Percentiles rank a stretch among this genome's conserved stretches.
Evolutionary conservation across 2,329 filamentous ascomycete genomes (phyloP).

Genomic region (Gaeumannomyces sp.): DNA sequence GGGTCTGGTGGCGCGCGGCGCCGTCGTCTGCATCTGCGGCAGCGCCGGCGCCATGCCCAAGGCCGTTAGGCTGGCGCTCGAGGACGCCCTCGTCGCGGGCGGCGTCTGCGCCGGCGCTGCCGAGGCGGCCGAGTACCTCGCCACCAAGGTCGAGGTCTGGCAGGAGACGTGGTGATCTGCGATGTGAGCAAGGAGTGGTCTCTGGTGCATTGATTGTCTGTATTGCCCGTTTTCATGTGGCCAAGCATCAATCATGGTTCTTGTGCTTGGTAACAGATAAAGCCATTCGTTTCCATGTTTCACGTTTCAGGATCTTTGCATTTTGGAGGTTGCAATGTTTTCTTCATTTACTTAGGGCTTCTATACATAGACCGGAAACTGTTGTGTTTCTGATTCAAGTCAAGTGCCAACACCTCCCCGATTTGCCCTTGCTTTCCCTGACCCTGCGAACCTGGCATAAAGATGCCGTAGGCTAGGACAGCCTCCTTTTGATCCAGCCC

Average conservation of each 20-base stretch:
- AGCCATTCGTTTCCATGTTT: no score
- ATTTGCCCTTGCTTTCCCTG: background rate
- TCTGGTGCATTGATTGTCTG: background rate
- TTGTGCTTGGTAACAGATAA: no score
- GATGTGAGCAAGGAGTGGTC: background rate
- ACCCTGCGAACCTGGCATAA: no score
- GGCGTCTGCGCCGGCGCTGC: slow-evolving; percentile 25
- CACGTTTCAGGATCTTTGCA: background rate
- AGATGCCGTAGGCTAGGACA: no score
- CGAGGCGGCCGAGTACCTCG: slow-evolving; percentile 28
- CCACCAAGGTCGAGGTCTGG: slow-evolving; percentile 40
- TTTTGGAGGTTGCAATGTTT: background rate
- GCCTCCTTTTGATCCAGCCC: no score
- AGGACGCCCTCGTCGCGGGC: slow-evolving; percentile 38
- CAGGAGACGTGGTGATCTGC: slow-evolving; percentile 51
- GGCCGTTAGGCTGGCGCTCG: slow-evolving; percentile 45
- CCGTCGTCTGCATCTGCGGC: slow-evolving; percentile 49
- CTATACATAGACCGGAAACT: background rate
- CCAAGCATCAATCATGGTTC: no score
- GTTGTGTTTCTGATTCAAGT: background rate
- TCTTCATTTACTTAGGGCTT: background rate
- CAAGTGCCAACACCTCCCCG: background rate
- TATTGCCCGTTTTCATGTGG: background rate
- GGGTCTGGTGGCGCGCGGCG: slow-evolving; percentile 29
- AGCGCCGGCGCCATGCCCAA: slow-evolving; percentile 53